Percentiles rank a stretch among this genome's conserved stretches.
These are phyloP conservation scores for Plasmopara muralis DNA, from an alignment of 352 stramenopile genomes.

Conservation along the genomic window DNA sequence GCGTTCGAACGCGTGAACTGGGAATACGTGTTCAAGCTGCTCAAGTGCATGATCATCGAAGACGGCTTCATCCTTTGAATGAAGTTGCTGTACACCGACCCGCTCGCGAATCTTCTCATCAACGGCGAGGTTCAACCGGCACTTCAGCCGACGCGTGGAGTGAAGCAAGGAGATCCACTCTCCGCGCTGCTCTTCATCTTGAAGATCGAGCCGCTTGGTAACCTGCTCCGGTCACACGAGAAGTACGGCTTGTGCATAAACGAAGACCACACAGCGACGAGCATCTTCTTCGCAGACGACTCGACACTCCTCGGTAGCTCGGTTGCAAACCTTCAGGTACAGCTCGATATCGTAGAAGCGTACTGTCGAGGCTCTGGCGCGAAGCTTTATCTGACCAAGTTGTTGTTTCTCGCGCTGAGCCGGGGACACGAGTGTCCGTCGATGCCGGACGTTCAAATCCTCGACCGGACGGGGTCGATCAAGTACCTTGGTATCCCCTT, in stretches of 20 bases:
- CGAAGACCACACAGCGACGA: not conserved
- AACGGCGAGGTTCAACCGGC: not conserved
- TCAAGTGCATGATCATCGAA: not conserved
- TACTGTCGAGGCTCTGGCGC: not conserved
- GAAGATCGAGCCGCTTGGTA: not conserved
- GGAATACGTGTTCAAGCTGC: not conserved
- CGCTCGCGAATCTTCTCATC: not conserved
- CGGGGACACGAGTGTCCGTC: not conserved
- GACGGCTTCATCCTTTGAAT: not conserved
- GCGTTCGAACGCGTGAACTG: not conserved
- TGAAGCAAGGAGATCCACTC: not conserved
- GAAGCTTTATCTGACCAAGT: not conserved
- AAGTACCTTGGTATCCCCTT: not conserved
- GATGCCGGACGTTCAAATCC: not conserved
- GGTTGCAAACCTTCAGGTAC: not conserved
- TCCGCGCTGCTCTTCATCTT: not conserved
- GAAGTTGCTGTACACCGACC: slow-evolving; percentile 1
- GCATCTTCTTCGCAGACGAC: not conserved
- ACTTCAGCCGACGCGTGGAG: not conserved
- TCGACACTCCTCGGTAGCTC: not conserved
- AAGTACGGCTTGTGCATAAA: not conserved
- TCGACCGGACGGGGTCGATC: not conserved
- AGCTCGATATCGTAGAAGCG: not conserved
- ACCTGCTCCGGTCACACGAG: not conserved
- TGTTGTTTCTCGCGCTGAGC: not conserved